Evolutionary conservation across 2,329 filamentous ascomycete genomes (phyloP), one percentile per base, ranked within the genome.

Genomic region (Mariannaea elegans): DNA sequence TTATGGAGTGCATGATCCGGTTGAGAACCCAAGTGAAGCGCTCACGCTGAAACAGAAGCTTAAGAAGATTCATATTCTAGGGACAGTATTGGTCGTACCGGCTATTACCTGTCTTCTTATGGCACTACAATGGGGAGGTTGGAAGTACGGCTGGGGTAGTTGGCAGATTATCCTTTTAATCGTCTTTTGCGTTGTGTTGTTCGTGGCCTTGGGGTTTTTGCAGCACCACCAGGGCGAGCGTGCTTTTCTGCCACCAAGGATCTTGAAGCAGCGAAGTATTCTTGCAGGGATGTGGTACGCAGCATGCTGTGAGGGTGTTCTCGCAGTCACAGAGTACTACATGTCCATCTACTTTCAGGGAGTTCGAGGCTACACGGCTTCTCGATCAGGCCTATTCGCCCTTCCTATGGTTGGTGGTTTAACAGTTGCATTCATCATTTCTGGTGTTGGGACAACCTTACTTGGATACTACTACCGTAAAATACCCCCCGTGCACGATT

Each of bases 331-430:
- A 0, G 67, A 70, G 23, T 70, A 67, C 4, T 70, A 70, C 52
- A 70, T 70, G 65, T 62, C 63, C 8, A 70, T 70, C 3, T 70
- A 70, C 49, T 70, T 70, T 3, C 68, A 70, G 10, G 68, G 65
- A 10, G 68, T 70, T 2, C 31, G 61, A 6, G 68, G 68, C 1
- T 67, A 68, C 9, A 38, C 67, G 3, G 56, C 67, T 1, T 54
- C 67, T 0, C 53, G 58, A 9, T 63, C 67, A 13, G 67, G 67
- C 0, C 5, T 70, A 0, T 53, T 70, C 7, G 67, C 67, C 1
- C 57, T 70, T 9, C 67, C 67, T 0, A 70, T 70, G 67, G 42
- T 70, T 0, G 67, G 65, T 1, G 67, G 67, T 0, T 4, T 70
- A 4, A 47, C 57, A 1, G 29, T 66, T 1, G 56, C 67, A 0